Conservation (phyloP, 768 basidiomycete species). For the Neoboletus magnificus region DNA sequence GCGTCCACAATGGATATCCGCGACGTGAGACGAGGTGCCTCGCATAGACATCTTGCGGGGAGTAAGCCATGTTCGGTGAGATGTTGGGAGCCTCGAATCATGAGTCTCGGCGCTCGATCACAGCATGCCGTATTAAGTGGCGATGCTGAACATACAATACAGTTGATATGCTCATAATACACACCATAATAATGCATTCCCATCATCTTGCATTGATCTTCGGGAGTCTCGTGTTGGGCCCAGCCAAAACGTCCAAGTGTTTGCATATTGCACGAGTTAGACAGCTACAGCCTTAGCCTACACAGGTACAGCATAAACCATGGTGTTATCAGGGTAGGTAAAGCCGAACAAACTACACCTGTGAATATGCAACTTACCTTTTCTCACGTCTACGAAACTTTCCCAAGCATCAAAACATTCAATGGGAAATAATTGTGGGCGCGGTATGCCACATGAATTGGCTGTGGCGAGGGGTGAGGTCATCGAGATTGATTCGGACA, state of each 20-base stretch:
- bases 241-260: no score
- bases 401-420: not conserved
- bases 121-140: not conserved
- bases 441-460: no score
- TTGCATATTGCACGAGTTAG: not conserved
- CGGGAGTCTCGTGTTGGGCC: no score
- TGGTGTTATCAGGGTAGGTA: not conserved
- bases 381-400: not conserved
- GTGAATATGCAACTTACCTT: not conserved
- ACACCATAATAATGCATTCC: no score
- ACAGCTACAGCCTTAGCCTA: no score
- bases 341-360: not conserved
- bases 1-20: slow-evolving; percentile 35
- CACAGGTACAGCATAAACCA: no score
- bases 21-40: slow-evolving; percentile 14
- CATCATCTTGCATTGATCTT: no score
- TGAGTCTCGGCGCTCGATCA: not conserved
- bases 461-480: not conserved
- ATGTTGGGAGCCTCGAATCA: not conserved
- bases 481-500: not conserved
- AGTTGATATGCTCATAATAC: no score
- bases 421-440: not conserved
- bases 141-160: not conserved
- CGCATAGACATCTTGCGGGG: slow-evolving; percentile 18
- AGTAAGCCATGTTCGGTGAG: slow-evolving; percentile 3